Evolutionary conservation across 106 monocot species (phyloP), one percentile per base, ranked within the genome.

Genomic region (Apostasia ramifera): DNA sequence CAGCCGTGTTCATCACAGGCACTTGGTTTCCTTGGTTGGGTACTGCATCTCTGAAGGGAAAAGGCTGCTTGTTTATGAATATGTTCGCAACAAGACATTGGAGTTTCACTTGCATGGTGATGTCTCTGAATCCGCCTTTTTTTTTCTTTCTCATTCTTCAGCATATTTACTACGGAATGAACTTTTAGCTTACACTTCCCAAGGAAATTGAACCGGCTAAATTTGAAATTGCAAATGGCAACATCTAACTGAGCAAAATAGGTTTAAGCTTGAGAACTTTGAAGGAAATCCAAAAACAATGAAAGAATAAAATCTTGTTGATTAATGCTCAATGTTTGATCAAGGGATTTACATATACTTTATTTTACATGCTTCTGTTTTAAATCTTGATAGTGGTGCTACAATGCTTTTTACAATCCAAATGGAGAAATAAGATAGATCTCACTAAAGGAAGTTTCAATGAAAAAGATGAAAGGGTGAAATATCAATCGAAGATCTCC

Each of bases 41-140:
- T 85, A 78, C 50, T 85, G 85, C 67, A 75, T 85, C 63, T 72
- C 78, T 48, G 81, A 66, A 47, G 68, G 48, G 0, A 74, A 82
- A 40, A 78, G 81, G 40, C 59, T 85, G 10, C 77, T 85, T 44
- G 75, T 81, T 59, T 85, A 85, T 71, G 85, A 85, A 72, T 85
- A 74, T 75, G 81, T 85, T 64, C 67, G 68, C 1, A 85, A 85
- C 57, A 81, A 81, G 48, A 85, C 81, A 1, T 68, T 85, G 44
- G 85, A 75, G 41, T 85, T 78, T 61, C 85, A 85, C 68, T 78
- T 85, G 53, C 85, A 85, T 51, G 85, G 85, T 85, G 78, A 65
- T 11, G 26, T 26, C 26, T 26, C 26, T 26, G 26, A 26, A 26
- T 0, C 26, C 26, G 26, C 13, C 43, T 11, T 44, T 43, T 42